A percentile compares a stretch with the other conserved stretches of the same genome.
Evolutionary conservation across 2,329 filamentous ascomycete genomes (phyloP).

Genomic region (Sarocladium brachiariae): DNA sequence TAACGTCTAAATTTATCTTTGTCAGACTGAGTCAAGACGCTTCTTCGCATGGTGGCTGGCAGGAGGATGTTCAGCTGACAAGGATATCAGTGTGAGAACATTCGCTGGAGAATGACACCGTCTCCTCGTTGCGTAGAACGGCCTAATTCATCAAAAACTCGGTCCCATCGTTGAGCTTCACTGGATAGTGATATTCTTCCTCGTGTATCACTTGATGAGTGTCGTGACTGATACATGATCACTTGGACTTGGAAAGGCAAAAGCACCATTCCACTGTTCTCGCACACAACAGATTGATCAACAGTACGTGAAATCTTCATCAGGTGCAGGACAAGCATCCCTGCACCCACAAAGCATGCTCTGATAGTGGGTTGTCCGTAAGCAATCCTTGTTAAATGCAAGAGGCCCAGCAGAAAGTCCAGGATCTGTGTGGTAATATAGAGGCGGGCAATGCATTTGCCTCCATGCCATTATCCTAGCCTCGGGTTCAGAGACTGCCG

Average conservation of each 20-base stretch:
- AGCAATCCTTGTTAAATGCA: not conserved
- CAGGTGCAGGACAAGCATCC: not conserved
- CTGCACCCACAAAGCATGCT: not conserved
- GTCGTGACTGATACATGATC: too few species aligned
- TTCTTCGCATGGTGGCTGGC: not conserved
- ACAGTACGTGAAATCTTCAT: not conserved
- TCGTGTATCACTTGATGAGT: too few species aligned
- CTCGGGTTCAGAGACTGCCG: not conserved
- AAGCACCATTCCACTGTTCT: too few species aligned
- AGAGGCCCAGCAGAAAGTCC: not conserved
- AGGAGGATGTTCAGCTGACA: not conserved
- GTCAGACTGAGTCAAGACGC: not conserved
- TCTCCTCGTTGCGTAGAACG: too few species aligned
- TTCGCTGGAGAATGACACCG: too few species aligned
- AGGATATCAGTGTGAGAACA: not conserved
- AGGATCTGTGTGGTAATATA: not conserved
- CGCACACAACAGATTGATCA: too few species aligned
- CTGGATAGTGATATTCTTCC: too few species aligned
- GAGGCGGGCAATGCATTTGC: not conserved
- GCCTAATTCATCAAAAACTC: too few species aligned
- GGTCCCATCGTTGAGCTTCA: too few species aligned
- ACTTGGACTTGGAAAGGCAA: too few species aligned
- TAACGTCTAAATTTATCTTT: not conserved
- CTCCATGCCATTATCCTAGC: not conserved
- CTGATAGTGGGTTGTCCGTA: not conserved